These are phyloP conservation scores for Thelonectria olida DNA, from an alignment of 2,329 filamentous ascomycete species.

Conservation along the genomic window DNA sequence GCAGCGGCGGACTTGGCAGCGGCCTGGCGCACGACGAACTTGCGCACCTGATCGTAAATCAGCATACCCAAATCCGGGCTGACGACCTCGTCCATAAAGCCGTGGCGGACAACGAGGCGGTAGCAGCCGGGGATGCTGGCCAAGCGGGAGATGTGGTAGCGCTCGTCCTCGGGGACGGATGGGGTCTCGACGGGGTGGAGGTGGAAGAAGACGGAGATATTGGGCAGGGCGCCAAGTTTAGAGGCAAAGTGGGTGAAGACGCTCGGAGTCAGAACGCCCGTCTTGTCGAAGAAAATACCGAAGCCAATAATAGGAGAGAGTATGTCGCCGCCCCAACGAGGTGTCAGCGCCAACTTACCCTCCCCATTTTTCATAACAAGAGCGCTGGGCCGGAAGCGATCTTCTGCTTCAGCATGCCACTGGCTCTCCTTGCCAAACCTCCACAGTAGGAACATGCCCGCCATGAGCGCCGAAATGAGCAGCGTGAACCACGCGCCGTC, in stretches of 20 bases:
- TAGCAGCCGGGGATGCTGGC: constrained; percentile 66
- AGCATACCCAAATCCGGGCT: constrained; percentile 57
- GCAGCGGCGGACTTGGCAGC: background rate
- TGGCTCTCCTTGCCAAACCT: constrained; percentile 80
- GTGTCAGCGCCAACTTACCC: constrained; percentile 41
- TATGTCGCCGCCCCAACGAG: constrained; percentile 47
- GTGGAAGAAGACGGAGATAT: constrained; percentile 76
- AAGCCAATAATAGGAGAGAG: constrained; percentile 61
- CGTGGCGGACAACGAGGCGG: constrained; percentile 72
- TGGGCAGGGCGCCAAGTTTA: constrained; percentile 72
- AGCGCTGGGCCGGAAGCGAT: constrained; percentile 56
- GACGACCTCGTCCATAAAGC: constrained; percentile 75
- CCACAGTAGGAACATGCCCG: constrained; percentile 74
- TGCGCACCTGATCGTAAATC: background rate
- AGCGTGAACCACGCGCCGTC: constrained; percentile 81
- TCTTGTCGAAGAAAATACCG: constrained; percentile 81
- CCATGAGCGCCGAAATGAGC: constrained; percentile 66
- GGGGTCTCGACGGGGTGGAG: constrained; percentile 69
- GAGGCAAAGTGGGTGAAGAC: constrained; percentile 73
- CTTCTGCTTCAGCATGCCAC: constrained; percentile 72
- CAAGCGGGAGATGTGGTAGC: constrained; percentile 53
- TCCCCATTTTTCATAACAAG: background rate
- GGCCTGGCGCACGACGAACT: constrained; percentile 6
- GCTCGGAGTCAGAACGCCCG: constrained; percentile 50
- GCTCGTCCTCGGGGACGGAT: constrained; percentile 55